Base-by-base conservation (phyloP, 495 filamentous ascomycete species). In the Aspergillus ellipticus region DNA sequence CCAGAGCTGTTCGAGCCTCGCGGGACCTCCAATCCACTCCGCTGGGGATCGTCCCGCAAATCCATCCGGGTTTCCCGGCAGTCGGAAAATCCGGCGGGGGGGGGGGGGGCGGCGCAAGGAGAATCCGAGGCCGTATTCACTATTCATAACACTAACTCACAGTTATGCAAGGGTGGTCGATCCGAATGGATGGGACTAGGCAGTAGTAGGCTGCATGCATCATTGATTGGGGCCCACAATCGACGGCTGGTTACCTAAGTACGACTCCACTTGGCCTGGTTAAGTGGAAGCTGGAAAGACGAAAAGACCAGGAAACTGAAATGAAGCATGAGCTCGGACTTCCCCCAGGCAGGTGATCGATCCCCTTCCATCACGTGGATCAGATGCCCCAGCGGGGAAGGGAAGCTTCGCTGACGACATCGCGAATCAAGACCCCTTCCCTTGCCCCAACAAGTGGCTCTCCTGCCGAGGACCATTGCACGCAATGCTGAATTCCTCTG, bases 281-380 rank as follows among this genome's bases (percentile, higher is more conserved):
- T 13, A 13, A 5, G 10, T 39, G 35, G 35, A 15, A 5, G 9
- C 13, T 5, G 35, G 35, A 13, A 5, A 2, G 35, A 39, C n/a
- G 9, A 5, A 39, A 39, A n/a, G 35, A n/a, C 6, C 31, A 8
- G 31, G 31, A 33, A 13, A 33, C 28, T 31, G 5, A 2, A 39
- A 15, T 1, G 11, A 57, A n/a, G 17, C 28, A 7, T 28, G 21
- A 42, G 57, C 53, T 54, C 41, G 24, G 54, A n/a, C n/a, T n/a
- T n/a, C n/a, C n/a, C 24, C 60, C 57, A 33, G 24, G 33, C 29
- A 28, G 52, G 24, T 11, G 50, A 29, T 6, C 16, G 26, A n/a
- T 47, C 31, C 31, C 7, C 31, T 9, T 33, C 7, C 31, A 33
- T 33, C 31, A 33, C 31, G 31, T 33, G 31, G n/a, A n/a, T n/a